Conservation (phyloP, 2,329 filamentous ascomycete genomes). For the Diaporthe humulicola region DNA sequence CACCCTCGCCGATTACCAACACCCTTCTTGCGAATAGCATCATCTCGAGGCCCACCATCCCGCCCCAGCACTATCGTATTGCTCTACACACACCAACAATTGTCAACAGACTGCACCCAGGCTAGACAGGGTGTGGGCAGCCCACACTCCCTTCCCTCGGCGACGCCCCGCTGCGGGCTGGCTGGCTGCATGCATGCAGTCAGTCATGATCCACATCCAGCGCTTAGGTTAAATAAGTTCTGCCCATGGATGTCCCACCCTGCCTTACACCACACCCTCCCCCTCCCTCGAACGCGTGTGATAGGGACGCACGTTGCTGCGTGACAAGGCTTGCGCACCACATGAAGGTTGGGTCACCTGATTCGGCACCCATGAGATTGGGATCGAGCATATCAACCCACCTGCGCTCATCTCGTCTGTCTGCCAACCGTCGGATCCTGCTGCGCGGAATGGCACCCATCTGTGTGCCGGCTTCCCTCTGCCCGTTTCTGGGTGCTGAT, state of each 20-base stretch:
- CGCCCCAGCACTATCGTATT: neutral
- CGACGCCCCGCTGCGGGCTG: conserved; percentile 18
- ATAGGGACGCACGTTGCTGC: conserved; percentile 21
- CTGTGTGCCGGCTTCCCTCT: neutral
- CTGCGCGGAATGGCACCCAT: neutral
- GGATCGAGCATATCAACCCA: conserved; percentile 19
- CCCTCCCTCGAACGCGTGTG: conserved; percentile 23
- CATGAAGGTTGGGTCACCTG: conserved; percentile 39
- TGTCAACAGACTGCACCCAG: neutral
- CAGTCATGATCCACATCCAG: conserved; percentile 30
- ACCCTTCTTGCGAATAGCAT: conserved; percentile 13
- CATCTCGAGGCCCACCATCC: conserved; percentile 20
- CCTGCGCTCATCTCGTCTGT: conserved; percentile 10
- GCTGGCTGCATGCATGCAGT: conserved; percentile 14
- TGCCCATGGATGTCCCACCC: neutral
- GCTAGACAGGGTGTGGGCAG: conserved; percentile 19
- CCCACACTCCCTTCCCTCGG: conserved; percentile 4
- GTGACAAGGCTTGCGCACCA: conserved; percentile 34
- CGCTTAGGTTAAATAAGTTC: conserved; percentile 32
- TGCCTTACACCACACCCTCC: conserved; percentile 25
- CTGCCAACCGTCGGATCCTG: neutral
- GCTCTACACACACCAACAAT: neutral
- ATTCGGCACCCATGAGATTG: conserved; percentile 20
- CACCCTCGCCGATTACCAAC: neutral
- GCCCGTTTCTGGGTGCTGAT: neutral